These are phyloP conservation scores for Psilocybe cubensis DNA, from an alignment of 768 basidiomycete species.

Conservation along the genomic window DNA sequence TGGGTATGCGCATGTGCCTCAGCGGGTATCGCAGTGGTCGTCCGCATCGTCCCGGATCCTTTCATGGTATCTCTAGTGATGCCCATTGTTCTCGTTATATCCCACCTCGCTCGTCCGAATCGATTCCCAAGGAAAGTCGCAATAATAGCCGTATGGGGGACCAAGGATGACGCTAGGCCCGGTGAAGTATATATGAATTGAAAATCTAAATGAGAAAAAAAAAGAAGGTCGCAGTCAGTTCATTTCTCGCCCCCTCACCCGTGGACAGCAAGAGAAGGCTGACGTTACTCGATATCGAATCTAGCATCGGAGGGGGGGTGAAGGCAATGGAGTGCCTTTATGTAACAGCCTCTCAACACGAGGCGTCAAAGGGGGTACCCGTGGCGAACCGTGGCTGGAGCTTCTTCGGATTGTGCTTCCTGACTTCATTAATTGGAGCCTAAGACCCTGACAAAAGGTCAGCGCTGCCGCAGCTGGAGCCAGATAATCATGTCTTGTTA, in stretches of 20 bases:
- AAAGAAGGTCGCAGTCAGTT: too few relatives aligned
- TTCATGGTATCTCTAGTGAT: background rate
- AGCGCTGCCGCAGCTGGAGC: background rate
- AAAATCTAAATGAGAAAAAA: background rate
- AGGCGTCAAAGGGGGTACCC: slow-evolving; percentile 1
- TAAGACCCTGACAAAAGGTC: background rate
- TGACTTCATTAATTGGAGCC: background rate
- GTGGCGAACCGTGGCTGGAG: background rate
- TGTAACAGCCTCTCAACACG: slow-evolving; percentile 4
- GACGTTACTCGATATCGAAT: background rate
- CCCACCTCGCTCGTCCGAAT: too few relatives aligned
- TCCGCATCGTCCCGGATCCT: background rate
- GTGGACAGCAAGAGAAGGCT: background rate
- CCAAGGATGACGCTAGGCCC: too few relatives aligned
- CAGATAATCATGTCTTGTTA: background rate
- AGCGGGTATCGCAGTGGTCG: background rate
- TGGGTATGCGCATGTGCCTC: background rate
- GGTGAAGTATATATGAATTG: background rate
- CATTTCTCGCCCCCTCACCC: too few relatives aligned
- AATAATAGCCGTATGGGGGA: background rate
- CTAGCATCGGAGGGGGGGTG: background rate
- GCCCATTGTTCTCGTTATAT: background rate
- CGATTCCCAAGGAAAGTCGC: background rate
- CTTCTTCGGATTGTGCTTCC: background rate
- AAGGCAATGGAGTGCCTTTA: background rate